phyloP scores from a whole-genome alignment of 306 rosid species.

The Gastrolobium villosum region DNA sequence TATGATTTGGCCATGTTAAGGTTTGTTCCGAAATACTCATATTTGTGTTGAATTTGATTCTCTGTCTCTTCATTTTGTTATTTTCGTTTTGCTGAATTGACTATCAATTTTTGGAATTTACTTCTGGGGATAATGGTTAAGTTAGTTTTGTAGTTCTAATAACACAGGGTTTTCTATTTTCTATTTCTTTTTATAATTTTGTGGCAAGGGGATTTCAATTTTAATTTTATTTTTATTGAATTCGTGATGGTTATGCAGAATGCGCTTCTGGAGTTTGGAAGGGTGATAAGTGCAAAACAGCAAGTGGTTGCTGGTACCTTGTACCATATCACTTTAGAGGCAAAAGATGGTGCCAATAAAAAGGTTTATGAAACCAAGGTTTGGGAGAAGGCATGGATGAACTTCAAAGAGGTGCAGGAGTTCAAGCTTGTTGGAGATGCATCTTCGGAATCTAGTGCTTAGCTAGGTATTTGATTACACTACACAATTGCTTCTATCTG shows the following conservation, averaged over 20 bases:
- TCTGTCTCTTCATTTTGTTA: neutral
- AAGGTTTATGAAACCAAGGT: slow-evolving; percentile 63
- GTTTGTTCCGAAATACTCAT: neutral
- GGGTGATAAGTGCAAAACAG: slow-evolving; percentile 54
- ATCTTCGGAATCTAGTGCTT: slow-evolving; percentile 37
- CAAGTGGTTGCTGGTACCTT: slow-evolving; percentile 61
- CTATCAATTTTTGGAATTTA: neutral
- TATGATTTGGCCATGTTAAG: neutral
- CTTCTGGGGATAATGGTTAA: neutral
- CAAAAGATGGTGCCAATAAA: slow-evolving; percentile 52
- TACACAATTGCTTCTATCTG: neutral
- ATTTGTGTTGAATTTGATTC: neutral
- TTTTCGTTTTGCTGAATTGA: neutral
- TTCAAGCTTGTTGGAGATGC: slow-evolving; percentile 56
- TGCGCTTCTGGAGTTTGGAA: slow-evolving; percentile 51
- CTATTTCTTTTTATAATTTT: neutral
- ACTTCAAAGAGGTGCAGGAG: slow-evolving; percentile 66
- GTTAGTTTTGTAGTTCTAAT: neutral
- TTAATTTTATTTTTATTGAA: neutral
- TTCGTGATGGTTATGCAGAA: slow-evolving; percentile 49
- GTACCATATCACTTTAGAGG: slow-evolving; percentile 60
- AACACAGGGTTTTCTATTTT: neutral
- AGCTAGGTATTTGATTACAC: slow-evolving; percentile 41
- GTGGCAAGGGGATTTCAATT: neutral
- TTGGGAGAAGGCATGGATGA: slow-evolving; percentile 67